phyloP scores from a whole-genome alignment of 495 filamentous ascomycete genomes.

The Copromyces sp. region DNA sequence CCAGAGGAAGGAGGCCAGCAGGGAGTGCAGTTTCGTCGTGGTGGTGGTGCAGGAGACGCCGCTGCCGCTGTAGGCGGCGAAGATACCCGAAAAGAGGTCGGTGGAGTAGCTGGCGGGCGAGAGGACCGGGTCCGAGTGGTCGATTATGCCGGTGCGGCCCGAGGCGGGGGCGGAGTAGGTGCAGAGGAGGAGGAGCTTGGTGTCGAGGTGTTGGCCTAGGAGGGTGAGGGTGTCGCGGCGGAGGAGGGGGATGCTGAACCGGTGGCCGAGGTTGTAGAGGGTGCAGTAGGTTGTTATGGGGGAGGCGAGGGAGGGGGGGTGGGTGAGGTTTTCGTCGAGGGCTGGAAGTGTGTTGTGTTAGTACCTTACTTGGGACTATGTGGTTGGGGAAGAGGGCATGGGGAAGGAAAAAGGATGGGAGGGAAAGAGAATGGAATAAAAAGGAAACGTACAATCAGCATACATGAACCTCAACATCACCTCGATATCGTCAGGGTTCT shows the following conservation, averaged over 20 bases:
- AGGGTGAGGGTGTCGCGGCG: slow-evolving; percentile 7
- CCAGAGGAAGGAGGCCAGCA: slow-evolving; percentile 10
- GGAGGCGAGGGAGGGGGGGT: background rate
- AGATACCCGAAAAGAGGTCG: slow-evolving; percentile 6
- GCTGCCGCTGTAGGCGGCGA: background rate
- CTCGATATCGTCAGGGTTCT: background rate
- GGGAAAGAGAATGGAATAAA: too few species aligned
- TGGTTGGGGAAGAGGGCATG: too few species aligned
- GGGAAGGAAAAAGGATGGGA: too few species aligned
- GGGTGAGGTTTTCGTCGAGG: slow-evolving; percentile 1
- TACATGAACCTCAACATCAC: slow-evolving; percentile 8
- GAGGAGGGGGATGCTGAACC: slow-evolving; percentile 2
- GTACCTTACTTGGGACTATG: background rate
- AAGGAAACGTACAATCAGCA: slow-evolving; percentile 4
- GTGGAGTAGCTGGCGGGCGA: background rate
- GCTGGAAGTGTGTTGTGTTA: background rate
- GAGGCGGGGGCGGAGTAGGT: background rate
- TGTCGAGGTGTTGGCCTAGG: slow-evolving; percentile 8
- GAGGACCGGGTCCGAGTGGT: background rate
- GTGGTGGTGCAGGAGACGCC: background rate
- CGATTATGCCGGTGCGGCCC: slow-evolving; percentile 1
- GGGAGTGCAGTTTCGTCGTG: slow-evolving; percentile 2
- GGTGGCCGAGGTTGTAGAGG: slow-evolving; percentile 10
- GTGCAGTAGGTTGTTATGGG: slow-evolving; percentile 3
- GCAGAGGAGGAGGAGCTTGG: slow-evolving; percentile 9